Conservation (phyloP, 352 stramenopile species). For the Pythium dissotocum region DNA sequence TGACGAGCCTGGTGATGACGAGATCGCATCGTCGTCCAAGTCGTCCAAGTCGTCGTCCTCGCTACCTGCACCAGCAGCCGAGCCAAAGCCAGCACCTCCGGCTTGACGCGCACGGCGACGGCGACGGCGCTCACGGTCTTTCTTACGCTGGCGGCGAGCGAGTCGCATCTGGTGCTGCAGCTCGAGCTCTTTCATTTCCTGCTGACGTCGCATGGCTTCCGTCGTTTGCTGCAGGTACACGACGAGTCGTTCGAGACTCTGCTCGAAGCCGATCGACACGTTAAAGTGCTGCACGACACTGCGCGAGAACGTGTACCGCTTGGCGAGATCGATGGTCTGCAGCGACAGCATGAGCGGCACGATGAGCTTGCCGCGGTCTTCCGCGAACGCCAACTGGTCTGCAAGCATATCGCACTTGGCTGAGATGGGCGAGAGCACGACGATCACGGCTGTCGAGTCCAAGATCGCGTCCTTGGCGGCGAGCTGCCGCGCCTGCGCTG, state of each 20-base stretch:
- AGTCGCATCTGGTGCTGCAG: slow-evolving; percentile 22
- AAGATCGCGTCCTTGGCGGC: slow-evolving; percentile 77
- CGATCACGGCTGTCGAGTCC: slow-evolving; percentile 61
- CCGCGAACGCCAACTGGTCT: slow-evolving; percentile 80
- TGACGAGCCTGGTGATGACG: slow-evolving; percentile 20
- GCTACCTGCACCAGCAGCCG: slow-evolving; percentile 9
- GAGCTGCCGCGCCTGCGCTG: slow-evolving; percentile 63
- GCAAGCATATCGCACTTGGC: slow-evolving; percentile 66
- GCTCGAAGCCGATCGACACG: slow-evolving; percentile 67
- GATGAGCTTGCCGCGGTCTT: slow-evolving; percentile 74
- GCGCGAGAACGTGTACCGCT: slow-evolving; percentile 80
- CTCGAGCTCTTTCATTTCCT: slow-evolving; percentile 26
- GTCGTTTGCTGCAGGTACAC: slow-evolving; percentile 31
- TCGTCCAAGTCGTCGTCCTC: slow-evolving; percentile 14
- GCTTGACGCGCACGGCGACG: slow-evolving; percentile 8
- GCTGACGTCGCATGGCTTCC: slow-evolving; percentile 24
- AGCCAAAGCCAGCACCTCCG: not conserved
- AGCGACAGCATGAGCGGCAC: slow-evolving; percentile 74
- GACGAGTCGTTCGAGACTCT: slow-evolving; percentile 66
- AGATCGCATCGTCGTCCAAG: slow-evolving; percentile 14
- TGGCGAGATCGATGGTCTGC: slow-evolving; percentile 69
- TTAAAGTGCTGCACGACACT: slow-evolving; percentile 82
- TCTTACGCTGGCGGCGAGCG: slow-evolving; percentile 14
- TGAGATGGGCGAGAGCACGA: slow-evolving; percentile 71
- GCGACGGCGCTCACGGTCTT: slow-evolving; percentile 17